Percentiles rank a stretch among this genome's conserved stretches.
phyloP scores from a whole-genome alignment of 2,329 filamentous ascomycete species.

The Ophiocordyceps sinensis region DNA sequence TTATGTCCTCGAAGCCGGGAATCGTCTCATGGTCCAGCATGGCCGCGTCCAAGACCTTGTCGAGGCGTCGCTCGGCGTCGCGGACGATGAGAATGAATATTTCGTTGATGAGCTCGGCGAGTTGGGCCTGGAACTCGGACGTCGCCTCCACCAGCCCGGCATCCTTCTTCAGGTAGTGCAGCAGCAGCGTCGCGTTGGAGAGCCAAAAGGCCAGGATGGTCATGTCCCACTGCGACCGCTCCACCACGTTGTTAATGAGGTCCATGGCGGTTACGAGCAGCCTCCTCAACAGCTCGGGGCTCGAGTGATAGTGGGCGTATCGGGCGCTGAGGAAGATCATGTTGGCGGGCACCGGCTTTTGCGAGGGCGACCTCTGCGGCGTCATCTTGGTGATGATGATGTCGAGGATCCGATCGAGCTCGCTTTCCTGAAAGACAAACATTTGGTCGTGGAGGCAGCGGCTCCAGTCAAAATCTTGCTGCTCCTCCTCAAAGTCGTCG shows the following conservation, averaged over 20 bases:
- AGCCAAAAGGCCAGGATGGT: conserved; percentile 98
- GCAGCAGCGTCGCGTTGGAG: conserved; percentile 85
- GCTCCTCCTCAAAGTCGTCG: conserved; percentile 76
- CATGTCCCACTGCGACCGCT: conserved; percentile 97
- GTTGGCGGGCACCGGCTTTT: conserved; percentile 95
- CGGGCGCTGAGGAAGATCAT: conserved; percentile 90
- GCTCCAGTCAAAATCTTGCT: conserved; percentile 92
- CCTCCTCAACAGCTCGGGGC: conserved; percentile 65
- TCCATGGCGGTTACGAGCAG: conserved; percentile 80
- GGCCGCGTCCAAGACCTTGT: conserved; percentile 83
- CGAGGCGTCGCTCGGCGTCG: conserved; percentile 87
- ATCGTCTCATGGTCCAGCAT: conserved; percentile 99
- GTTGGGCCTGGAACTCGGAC: conserved; percentile 77
- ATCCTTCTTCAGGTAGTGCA: conserved; percentile 96
- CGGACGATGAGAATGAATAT: conserved; percentile 97
- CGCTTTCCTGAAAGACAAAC: conserved; percentile 97
- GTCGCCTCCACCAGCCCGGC: conserved; percentile 66
- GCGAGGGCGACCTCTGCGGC: conserved; percentile 84
- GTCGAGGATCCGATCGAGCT: conserved; percentile 81
- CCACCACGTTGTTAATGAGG: conserved; percentile 94
- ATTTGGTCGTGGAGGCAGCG: conserved; percentile 94
- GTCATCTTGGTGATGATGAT: conserved; percentile 98
- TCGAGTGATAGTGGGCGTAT: conserved; percentile 94
- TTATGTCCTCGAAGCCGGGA: conserved; percentile 89
- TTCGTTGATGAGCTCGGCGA: conserved; percentile 91